phyloP scores from a whole-genome alignment of 768 basidiomycete genomes.

The Mycena vulgaris region DNA sequence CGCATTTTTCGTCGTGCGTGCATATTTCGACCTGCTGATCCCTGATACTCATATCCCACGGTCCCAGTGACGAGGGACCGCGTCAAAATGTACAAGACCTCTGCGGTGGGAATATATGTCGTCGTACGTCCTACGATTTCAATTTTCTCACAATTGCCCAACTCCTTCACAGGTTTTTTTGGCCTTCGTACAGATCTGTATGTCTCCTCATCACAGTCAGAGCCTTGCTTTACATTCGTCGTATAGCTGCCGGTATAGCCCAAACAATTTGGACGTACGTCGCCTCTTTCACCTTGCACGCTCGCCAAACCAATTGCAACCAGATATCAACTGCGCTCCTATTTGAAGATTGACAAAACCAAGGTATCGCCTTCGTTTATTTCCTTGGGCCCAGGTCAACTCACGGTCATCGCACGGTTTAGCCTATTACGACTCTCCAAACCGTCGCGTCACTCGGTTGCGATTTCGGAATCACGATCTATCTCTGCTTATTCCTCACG shows the following conservation, averaged over 20 bases:
- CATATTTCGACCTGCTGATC: not conserved
- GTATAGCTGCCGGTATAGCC: slow-evolving; percentile 22
- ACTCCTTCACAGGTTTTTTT: slow-evolving; percentile 1
- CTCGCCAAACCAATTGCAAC: not conserved
- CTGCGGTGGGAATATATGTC: slow-evolving; percentile 3
- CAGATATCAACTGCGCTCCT: slow-evolving; percentile 27
- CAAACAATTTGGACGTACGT: slow-evolving; percentile 30
- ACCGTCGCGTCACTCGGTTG: slow-evolving; percentile 30
- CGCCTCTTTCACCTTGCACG: not conserved
- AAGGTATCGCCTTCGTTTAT: too few species aligned
- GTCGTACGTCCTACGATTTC: slow-evolving; percentile 3
- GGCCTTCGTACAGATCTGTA: slow-evolving; percentile 27
- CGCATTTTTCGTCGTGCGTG: slow-evolving; percentile 21
- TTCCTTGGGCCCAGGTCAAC: too few species aligned
- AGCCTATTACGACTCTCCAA: slow-evolving; percentile 32
- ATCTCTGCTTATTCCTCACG: slow-evolving; percentile 27
- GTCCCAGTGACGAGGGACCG: slow-evolving; percentile 15
- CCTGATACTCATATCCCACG: not conserved
- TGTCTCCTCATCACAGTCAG: not conserved
- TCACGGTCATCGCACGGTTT: not conserved
- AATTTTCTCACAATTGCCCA: not conserved
- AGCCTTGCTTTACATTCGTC: not conserved
- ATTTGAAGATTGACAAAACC: slow-evolving; percentile 23
- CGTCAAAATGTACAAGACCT: not conserved
- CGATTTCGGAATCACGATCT: slow-evolving; percentile 27